phyloP scores from a whole-genome alignment of 106 monocot species.

The Apostasia shenzhenica region DNA sequence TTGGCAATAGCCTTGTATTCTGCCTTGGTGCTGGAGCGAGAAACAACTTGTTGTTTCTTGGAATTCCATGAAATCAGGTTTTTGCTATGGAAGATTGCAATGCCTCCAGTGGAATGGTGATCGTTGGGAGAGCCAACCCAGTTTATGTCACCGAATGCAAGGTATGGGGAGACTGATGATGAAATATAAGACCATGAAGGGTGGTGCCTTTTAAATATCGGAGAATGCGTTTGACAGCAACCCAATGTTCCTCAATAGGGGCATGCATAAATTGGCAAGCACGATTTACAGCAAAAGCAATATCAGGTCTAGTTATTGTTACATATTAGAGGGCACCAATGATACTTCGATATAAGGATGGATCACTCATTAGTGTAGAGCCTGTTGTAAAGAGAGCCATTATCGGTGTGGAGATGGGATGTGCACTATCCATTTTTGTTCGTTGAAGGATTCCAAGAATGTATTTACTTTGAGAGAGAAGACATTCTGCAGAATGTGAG shows the following conservation, averaged over 20 bases:
- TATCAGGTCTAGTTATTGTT: background rate
- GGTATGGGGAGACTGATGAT: background rate
- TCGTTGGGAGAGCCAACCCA: background rate
- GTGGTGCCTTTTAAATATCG: background rate
- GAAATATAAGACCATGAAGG: background rate
- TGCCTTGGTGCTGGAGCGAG: too few relatives aligned
- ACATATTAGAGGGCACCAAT: background rate
- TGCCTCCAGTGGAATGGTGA: background rate
- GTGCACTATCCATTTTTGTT: background rate
- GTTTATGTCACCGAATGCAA: background rate
- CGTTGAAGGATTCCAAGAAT: background rate
- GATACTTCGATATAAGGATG: background rate
- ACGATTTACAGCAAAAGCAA: constrained; percentile 4
- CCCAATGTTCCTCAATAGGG: background rate
- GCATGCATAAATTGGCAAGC: background rate
- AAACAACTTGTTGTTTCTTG: too few relatives aligned
- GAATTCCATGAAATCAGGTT: too few relatives aligned
- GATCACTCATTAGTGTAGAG: background rate
- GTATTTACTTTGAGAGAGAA: background rate
- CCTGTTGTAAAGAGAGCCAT: background rate
- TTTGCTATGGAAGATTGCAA: background rate
- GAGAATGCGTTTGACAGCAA: background rate
- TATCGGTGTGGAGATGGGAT: background rate
- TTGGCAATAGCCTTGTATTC: too few relatives aligned
- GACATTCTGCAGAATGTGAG: background rate